These are phyloP conservation scores for Pseudogymnoascus sp. DNA, from an alignment of 2,329 filamentous ascomycete genomes.

Conservation along the genomic window DNA sequence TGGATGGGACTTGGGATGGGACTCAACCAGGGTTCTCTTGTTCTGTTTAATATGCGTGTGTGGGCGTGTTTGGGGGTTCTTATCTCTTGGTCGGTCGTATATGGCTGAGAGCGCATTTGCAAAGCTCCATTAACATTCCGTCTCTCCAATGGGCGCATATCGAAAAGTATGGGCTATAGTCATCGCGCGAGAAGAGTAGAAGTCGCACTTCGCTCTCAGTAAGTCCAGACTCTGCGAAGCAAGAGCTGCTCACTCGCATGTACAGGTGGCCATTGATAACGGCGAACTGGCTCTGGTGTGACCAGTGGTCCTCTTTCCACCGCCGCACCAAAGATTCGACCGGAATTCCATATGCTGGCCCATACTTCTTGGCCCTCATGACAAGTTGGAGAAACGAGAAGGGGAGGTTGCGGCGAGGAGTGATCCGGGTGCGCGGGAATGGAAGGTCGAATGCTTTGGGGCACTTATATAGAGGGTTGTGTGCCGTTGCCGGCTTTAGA, in stretches of 20 bases:
- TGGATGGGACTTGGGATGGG: neutral
- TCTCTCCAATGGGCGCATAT: conserved; percentile 57
- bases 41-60: neutral
- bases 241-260: conserved; percentile 49
- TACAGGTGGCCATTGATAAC: conserved; percentile 47
- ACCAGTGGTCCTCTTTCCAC: conserved; percentile 47
- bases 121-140: conserved; percentile 51
- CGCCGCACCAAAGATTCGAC: conserved; percentile 41
- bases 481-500: conserved; percentile 44
- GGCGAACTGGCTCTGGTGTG: conserved; percentile 46
- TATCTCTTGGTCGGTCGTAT: neutral
- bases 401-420: conserved; percentile 47
- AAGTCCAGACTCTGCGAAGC: conserved; percentile 44
- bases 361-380: conserved; percentile 41
- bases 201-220: conserved; percentile 46
- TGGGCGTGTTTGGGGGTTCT: neutral
- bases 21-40: neutral
- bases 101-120: conserved; percentile 54
- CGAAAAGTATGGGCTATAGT: conserved; percentile 56
- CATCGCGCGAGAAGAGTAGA: conserved; percentile 51
- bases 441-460: conserved; percentile 41
- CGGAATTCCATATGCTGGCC: conserved; percentile 40
- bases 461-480: conserved; percentile 51
- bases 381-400: conserved; percentile 54
- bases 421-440: conserved; percentile 43